Evolutionary conservation across 208 protist species (phyloP), one percentile per base, ranked within the genome.

Genomic region (Crithidia bombi): DNA sequence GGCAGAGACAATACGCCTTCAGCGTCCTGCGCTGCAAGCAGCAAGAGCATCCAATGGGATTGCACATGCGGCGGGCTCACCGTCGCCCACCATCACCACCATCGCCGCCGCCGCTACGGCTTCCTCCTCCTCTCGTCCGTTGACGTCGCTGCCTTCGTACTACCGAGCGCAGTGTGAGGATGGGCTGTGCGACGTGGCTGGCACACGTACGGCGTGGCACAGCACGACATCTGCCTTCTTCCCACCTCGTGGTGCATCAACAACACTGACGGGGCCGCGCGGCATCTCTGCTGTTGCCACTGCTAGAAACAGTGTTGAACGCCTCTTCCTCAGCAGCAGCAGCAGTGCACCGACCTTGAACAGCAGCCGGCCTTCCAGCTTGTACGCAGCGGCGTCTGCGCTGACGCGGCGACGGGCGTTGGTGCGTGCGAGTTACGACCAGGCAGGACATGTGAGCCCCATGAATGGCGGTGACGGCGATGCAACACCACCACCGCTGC

Each of bases 101-200:
- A n/a, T n/a, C n/a, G n/a, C n/a, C n/a, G n/a, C n/a, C n/a, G n/a
- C n/a, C n/a, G n/a, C n/a, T n/a, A n/a, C n/a, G n/a, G n/a, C n/a
- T n/a, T n/a, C n/a, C n/a, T 3, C 14, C 25, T 30, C 23, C 23
- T 9, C 23, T 12, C 47, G 23, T 23, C 10, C 6, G 3, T 17
- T 28, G 2, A 9, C 19, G 1, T 3, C 32, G 33, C 1, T 65
- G 12, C 59, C 59, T 3, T 35, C 70, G 19, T 76, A 69, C 70
- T 76, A 76, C 55, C 70, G 36, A 5, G 70, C 70, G 6, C 70
- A 70, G 47, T 76, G 63, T 39, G 63, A 70, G 21, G 63, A 76
- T 39, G 70, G 70, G 15, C 46, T 76, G 19, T n/a, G 56, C 6
- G 73, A 73, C 46, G 65, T 67, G 2, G 17, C 38, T 4, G 49